phyloP scores from a whole-genome alignment of 768 basidiomycete genomes.

The Suillus spraguei region DNA sequence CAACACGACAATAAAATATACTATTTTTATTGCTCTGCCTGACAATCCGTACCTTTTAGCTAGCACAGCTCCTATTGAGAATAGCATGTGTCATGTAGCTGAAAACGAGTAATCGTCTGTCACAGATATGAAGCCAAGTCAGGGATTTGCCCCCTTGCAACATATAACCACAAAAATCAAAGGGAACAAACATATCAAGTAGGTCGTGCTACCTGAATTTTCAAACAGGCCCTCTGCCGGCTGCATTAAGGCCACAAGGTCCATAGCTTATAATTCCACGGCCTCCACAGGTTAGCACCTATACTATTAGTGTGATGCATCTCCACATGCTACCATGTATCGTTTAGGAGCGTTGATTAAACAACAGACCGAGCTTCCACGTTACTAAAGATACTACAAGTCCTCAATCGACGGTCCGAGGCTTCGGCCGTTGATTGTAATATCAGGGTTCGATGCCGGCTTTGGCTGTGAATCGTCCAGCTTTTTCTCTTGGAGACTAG shows the following conservation, averaged over 20 bases:
- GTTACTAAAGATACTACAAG: background rate
- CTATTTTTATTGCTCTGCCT: no score
- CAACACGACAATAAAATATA: no score
- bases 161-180: no score
- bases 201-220: background rate
- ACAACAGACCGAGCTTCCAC: background rate
- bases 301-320: background rate
- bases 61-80: no score
- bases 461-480: background rate
- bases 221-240: background rate
- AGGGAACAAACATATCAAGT: background rate
- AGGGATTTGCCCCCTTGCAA: no score
- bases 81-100: no score
- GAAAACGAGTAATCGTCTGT: no score
- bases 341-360: background rate
- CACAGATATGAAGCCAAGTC: no score
- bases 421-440: background rate
- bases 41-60: no score
- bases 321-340: background rate
- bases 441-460: background rate
- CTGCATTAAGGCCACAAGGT: background rate
- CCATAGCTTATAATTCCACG: background rate
- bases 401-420: background rate
- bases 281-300: background rate
- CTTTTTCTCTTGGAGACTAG: background rate